phyloP scores from a whole-genome alignment of 331 rosid genomes.

The Cydonia oblonga region DNA sequence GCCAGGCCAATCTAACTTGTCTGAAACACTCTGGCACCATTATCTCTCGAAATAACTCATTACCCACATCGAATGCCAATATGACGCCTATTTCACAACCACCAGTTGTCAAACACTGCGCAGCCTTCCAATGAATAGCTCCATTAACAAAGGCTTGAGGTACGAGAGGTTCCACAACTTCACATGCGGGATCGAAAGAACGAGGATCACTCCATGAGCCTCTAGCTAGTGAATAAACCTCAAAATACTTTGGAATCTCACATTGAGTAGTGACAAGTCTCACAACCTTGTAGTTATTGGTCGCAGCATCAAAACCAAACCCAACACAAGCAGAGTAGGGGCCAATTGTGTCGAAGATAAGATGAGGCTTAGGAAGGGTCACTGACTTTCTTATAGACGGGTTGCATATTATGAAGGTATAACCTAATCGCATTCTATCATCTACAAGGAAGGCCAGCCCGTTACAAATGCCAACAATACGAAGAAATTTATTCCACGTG shows the following conservation, averaged over 20 bases:
- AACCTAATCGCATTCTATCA: neutral
- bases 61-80: conserved; percentile 10
- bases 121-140: conserved; percentile 18
- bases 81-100: neutral
- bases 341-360: too few relatives aligned
- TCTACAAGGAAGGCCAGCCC: conserved; percentile 14
- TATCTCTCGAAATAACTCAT: conserved; percentile 15
- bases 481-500: too few relatives aligned
- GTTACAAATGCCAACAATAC: conserved; percentile 7
- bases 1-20: neutral
- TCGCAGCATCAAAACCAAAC: too few relatives aligned
- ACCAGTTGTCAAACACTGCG: neutral
- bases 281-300: too few relatives aligned
- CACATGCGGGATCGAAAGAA: conserved; percentile 2
- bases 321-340: too few relatives aligned
- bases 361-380: too few relatives aligned
- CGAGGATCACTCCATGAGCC: too few relatives aligned
- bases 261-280: too few relatives aligned
- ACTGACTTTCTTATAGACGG: conserved; percentile 15
- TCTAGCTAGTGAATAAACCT: too few relatives aligned
- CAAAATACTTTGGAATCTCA: too few relatives aligned
- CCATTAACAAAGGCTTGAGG: conserved; percentile 4
- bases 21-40: neutral
- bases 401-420: conserved; percentile 5
- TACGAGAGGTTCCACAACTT: too few relatives aligned